These are phyloP conservation scores for Vigna mungo DNA, from an alignment of 306 rosid genomes.

Conservation along the genomic window DNA sequence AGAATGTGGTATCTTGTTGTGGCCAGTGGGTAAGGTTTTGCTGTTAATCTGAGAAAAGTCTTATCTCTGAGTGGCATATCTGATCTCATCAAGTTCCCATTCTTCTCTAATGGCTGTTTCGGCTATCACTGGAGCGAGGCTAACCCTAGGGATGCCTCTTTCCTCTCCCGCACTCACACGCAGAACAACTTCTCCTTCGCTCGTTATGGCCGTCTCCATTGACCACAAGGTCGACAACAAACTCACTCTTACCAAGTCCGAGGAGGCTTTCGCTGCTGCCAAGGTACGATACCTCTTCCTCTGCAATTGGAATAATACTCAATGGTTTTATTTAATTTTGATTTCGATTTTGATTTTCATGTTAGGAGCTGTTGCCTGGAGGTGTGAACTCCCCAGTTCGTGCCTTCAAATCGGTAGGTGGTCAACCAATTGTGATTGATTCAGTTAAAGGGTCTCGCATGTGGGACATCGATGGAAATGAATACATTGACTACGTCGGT, in stretches of 20 bases:
- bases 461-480: slow-evolving; percentile 95
- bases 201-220: slow-evolving; percentile 76
- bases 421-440: slow-evolving; percentile 87
- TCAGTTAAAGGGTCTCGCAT: slow-evolving; percentile 88
- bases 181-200: slow-evolving; percentile 10
- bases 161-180: slow-evolving; percentile 26
- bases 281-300: slow-evolving; percentile 52
- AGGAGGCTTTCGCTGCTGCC: slow-evolving; percentile 89
- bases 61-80: neutral
- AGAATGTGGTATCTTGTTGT: too few species aligned
- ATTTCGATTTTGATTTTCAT: neutral
- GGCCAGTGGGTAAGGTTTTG: slow-evolving; percentile 12
- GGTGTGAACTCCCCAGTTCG: slow-evolving; percentile 97
- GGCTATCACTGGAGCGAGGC: slow-evolving; percentile 36
- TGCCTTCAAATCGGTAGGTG: slow-evolving; percentile 94
- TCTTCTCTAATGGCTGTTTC: slow-evolving; percentile 39
- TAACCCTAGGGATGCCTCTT: slow-evolving; percentile 45
- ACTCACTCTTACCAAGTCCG: slow-evolving; percentile 77
- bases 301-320: neutral
- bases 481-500: slow-evolving; percentile 95
- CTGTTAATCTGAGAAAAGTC: neutral
- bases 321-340: neutral
- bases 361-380: slow-evolving; percentile 91
- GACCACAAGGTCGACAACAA: slow-evolving; percentile 69
- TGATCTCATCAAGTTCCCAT: neutral